Percentiles rank a stretch among this genome's conserved stretches.
Conservation (phyloP, 805 yeast genomes). For the Dipodascus geniculatus region DNA sequence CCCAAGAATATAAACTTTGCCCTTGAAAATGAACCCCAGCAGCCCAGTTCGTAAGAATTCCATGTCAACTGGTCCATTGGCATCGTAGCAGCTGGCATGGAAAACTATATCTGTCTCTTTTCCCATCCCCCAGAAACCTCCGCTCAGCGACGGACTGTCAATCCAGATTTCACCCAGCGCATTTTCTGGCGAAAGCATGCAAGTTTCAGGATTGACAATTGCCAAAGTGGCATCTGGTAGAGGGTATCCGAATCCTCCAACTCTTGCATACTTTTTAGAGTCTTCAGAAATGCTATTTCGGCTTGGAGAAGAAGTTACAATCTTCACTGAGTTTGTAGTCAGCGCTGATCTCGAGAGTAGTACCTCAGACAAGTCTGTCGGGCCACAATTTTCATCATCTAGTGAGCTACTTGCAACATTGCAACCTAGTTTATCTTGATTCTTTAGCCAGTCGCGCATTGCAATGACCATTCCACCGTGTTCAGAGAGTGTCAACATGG, state of each 20-base stretch:
- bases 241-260: conserved; percentile 91
- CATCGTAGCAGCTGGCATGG: conserved; percentile 70
- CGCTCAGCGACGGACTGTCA: conserved; percentile 84
- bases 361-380: conserved; percentile 48
- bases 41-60: conserved; percentile 86
- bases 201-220: conserved; percentile 87
- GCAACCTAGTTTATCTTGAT: conserved; percentile 50
- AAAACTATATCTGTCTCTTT: conserved; percentile 63
- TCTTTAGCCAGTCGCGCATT: conserved; percentile 82
- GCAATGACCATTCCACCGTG: conserved; percentile 95
- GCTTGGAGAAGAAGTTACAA: conserved; percentile 46
- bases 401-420: conserved; percentile 20
- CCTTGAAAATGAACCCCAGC: conserved; percentile 77
- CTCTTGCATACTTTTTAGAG: conserved; percentile 44
- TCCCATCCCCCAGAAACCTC: conserved; percentile 71
- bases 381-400: conserved; percentile 30
- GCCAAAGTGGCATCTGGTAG: conserved; percentile 90
- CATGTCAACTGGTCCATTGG: conserved; percentile 55
- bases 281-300: conserved; percentile 21
- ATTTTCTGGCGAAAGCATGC: conserved; percentile 55
- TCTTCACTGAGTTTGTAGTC: conserved; percentile 57
- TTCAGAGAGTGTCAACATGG: conserved; percentile 78
- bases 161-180: conserved; percentile 97
- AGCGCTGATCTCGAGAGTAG: conserved; percentile 63
- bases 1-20: conserved; percentile 81